These are phyloP conservation scores for Halenospora varia DNA, from an alignment of 495 filamentous ascomycete genomes.

Conservation along the genomic window DNA sequence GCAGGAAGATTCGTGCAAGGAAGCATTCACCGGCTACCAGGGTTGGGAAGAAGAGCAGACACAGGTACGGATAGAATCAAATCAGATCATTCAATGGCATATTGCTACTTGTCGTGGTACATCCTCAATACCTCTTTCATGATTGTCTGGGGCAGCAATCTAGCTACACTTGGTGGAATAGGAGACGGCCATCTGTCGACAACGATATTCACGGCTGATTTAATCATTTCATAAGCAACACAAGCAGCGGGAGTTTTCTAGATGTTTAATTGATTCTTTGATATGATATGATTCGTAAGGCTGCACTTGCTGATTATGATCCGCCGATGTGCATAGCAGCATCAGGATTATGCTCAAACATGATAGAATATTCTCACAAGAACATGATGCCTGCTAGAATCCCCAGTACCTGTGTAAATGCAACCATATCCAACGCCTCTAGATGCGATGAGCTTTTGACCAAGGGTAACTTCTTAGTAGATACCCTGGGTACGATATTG, in stretches of 20 bases:
- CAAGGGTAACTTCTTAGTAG: constrained; percentile 41
- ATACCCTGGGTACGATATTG: constrained; percentile 78
- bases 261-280: not conserved
- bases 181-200: too few relatives aligned
- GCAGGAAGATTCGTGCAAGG: too few relatives aligned
- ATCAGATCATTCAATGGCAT: too few relatives aligned
- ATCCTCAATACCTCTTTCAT: too few relatives aligned
- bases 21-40: too few relatives aligned
- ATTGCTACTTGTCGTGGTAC: too few relatives aligned
- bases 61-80: too few relatives aligned
- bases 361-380: not conserved
- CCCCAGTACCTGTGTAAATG: constrained; percentile 26
- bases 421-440: constrained; percentile 25
- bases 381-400: constrained; percentile 8
- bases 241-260: not conserved
- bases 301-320: not conserved
- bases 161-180: too few relatives aligned
- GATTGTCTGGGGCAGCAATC: too few relatives aligned
- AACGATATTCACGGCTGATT: not conserved
- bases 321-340: not conserved
- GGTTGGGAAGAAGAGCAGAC: too few relatives aligned
- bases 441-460: constrained; percentile 2
- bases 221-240: not conserved
- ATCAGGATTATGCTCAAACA: not conserved
- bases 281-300: not conserved